Percentiles rank a stretch among this genome's conserved stretches.
phyloP scores from a whole-genome alignment of 2,329 filamentous ascomycete genomes.

The Colletotrichum karsti region DNA sequence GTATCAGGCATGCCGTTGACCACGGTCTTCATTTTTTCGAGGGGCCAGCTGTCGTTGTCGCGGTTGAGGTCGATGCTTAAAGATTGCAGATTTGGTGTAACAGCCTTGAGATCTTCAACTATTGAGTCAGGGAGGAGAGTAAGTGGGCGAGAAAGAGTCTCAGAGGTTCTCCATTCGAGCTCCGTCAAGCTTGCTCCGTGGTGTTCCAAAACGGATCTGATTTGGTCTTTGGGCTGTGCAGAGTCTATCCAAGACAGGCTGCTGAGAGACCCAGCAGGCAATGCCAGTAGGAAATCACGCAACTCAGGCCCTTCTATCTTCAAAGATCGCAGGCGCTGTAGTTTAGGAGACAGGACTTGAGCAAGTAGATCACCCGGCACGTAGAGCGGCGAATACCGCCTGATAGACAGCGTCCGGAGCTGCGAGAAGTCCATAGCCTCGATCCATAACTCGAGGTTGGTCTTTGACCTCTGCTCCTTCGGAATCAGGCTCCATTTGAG shows the following conservation, averaged over 20 bases:
- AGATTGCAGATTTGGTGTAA: not conserved
- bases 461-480: not conserved
- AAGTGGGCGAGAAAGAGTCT: not conserved
- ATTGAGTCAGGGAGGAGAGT: not conserved
- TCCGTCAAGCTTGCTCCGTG: not conserved
- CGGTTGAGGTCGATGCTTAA: not conserved
- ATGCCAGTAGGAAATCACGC: not conserved
- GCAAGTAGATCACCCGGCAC: not conserved
- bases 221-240: not conserved
- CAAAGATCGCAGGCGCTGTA: not conserved
- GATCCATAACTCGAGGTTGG: not conserved
- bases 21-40: not conserved
- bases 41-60: not conserved
- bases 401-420: not conserved
- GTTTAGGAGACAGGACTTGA: not conserved
- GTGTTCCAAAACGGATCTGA: not conserved
- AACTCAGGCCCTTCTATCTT: not conserved
- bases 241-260: not conserved
- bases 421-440: not conserved
- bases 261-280: not conserved
- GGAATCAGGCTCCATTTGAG: not conserved
- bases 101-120: not conserved
- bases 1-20: not conserved
- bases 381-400: not conserved
- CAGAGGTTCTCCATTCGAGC: not conserved